Percentiles rank a stretch among this genome's conserved stretches.
These are phyloP conservation scores for Rhodotorula paludigena DNA, from an alignment of 768 basidiomycete species.

Conservation along the genomic window DNA sequence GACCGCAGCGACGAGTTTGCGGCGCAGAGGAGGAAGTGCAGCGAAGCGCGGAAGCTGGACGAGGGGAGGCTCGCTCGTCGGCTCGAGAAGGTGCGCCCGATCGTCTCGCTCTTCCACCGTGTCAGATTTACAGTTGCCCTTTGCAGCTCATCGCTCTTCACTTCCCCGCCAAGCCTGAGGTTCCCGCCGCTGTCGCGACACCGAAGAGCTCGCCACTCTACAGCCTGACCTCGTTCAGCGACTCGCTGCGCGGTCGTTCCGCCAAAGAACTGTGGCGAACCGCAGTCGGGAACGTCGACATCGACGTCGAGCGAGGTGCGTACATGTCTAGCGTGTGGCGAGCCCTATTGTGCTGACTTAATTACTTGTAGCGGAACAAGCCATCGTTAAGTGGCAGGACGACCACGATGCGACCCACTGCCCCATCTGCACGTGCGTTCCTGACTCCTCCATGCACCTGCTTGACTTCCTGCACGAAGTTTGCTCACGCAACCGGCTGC, in stretches of 20 bases:
- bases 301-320: slow-evolving; percentile 62
- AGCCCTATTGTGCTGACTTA: not conserved
- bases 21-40: slow-evolving; percentile 46
- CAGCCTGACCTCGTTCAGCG: slow-evolving; percentile 63
- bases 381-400: slow-evolving; percentile 90
- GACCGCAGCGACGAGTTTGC: slow-evolving; percentile 78
- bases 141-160: slow-evolving; percentile 18
- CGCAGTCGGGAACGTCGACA: slow-evolving; percentile 56
- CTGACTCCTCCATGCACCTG: slow-evolving; percentile 14
- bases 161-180: slow-evolving; percentile 36
- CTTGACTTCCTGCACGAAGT: not conserved
- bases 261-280: slow-evolving; percentile 68
- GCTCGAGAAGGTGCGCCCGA: slow-evolving; percentile 72
- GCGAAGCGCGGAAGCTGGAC: slow-evolving; percentile 62
- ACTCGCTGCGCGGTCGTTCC: slow-evolving; percentile 57
- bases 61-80: slow-evolving; percentile 77
- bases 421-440: slow-evolving; percentile 61
- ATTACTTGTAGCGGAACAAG: slow-evolving; percentile 68
- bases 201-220: slow-evolving; percentile 52
- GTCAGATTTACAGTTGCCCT: not conserved
- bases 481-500: not conserved
- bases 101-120: slow-evolving; percentile 40
- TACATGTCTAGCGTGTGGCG: slow-evolving; percentile 9
- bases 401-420: slow-evolving; percentile 72
- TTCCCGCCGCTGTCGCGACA: slow-evolving; percentile 25